Evolutionary conservation across 352 stramenopile species (phyloP).

Genomic region (Thalassiosira livingstoniorum): DNA sequence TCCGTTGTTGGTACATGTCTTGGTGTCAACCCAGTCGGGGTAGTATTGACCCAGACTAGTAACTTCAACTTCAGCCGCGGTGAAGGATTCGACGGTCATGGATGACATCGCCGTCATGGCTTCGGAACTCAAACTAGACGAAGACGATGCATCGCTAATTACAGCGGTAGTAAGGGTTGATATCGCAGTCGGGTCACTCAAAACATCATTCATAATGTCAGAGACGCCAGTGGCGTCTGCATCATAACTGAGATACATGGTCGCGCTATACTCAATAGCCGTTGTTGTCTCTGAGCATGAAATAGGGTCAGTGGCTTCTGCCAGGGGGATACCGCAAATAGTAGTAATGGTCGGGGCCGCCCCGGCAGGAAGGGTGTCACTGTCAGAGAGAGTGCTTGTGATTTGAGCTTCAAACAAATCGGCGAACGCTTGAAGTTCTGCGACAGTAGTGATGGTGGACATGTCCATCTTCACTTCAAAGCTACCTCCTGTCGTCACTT

Average conservation of each 20-base stretch:
- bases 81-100: neutral
- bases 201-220: neutral
- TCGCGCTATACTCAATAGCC: neutral
- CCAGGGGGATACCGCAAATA: neutral
- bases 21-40: neutral
- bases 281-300: neutral
- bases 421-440: neutral
- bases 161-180: neutral
- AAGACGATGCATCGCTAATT: neutral
- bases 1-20: conserved; percentile 14
- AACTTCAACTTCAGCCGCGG: neutral
- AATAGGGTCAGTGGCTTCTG: neutral
- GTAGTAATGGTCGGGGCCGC: conserved; percentile 4
- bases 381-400: neutral
- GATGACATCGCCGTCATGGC: neutral
- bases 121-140: neutral
- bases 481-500: neutral
- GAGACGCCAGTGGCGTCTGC: neutral
- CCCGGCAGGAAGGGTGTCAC: conserved; percentile 1
- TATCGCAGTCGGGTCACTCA: conserved; percentile 2
- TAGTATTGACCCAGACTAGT: neutral
- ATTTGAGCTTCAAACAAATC: conserved; percentile 10
- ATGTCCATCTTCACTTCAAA: conserved; percentile 5
- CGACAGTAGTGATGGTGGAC: neutral
- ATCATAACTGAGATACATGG: neutral